phyloP scores from a whole-genome alignment of 1,139 yeast species.

The Saccharomyces hybrid region DNA sequence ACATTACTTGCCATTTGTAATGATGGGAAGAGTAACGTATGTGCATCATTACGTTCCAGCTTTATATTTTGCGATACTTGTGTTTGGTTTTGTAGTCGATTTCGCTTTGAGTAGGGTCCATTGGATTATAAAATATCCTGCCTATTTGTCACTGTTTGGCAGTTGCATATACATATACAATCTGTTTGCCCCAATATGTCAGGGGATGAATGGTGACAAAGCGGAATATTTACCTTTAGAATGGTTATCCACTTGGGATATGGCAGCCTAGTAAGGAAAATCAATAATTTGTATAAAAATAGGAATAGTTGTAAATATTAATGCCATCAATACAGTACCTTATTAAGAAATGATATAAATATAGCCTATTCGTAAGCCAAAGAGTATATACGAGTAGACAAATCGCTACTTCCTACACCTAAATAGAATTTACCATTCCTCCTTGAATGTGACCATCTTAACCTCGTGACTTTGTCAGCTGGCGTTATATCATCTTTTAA shows the following conservation, averaged over 20 bases:
- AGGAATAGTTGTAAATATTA: neutral
- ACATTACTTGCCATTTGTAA: conserved; percentile 63
- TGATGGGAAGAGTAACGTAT: conserved; percentile 79
- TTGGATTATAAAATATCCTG: conserved; percentile 27
- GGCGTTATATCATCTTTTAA: conserved; percentile 44
- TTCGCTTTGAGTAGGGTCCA: conserved; percentile 19
- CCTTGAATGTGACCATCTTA: conserved; percentile 42
- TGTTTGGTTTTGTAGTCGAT: conserved; percentile 54
- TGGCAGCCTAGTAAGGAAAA: conserved; percentile 12
- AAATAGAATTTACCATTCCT: conserved; percentile 33
- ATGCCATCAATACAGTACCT: neutral
- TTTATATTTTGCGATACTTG: conserved; percentile 64
- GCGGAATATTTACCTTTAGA: conserved; percentile 40
- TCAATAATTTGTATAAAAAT: neutral
- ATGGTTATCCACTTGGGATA: conserved; percentile 43
- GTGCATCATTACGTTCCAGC: conserved; percentile 82
- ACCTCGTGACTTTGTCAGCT: conserved; percentile 50
- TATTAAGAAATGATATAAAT: conserved; percentile 1
- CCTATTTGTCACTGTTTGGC: conserved; percentile 35
- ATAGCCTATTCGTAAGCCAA: conserved; percentile 17
- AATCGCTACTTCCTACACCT: conserved; percentile 66
- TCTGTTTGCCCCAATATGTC: conserved; percentile 44
- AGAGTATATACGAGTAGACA: conserved; percentile 54
- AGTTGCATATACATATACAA: conserved; percentile 38
- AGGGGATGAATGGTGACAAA: conserved; percentile 49